These are phyloP conservation scores for Termitomyces sp. DNA, from an alignment of 768 basidiomycete genomes.

Conservation along the genomic window DNA sequence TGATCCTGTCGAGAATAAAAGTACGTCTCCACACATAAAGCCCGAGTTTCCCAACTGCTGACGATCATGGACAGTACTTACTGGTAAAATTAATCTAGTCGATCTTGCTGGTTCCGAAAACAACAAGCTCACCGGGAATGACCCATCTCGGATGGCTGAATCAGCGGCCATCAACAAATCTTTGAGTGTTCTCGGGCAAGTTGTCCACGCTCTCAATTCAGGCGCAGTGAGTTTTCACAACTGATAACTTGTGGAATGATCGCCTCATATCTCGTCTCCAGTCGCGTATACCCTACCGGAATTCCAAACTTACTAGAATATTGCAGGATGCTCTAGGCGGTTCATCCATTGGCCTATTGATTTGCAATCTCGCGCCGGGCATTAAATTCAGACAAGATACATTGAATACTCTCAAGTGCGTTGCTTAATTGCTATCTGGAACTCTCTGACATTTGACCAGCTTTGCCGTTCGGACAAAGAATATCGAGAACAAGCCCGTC, in stretches of 20 bases:
- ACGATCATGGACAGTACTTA: slow-evolving; percentile 38
- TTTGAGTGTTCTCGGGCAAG: slow-evolving; percentile 80
- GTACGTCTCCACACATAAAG: slow-evolving; percentile 26
- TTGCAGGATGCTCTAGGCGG: slow-evolving; percentile 90
- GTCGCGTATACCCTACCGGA: slow-evolving; percentile 83
- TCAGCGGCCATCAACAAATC: slow-evolving; percentile 89
- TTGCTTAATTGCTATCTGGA: background rate
- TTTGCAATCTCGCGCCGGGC: slow-evolving; percentile 85
- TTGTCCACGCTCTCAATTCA: slow-evolving; percentile 78
- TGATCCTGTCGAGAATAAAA: slow-evolving; percentile 46
- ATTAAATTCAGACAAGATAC: slow-evolving; percentile 81
- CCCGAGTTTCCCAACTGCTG: slow-evolving; percentile 1
- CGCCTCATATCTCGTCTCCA: slow-evolving; percentile 18
- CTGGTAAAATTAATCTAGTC: slow-evolving; percentile 79
- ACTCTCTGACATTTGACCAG: slow-evolving; percentile 21
- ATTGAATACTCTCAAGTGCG: slow-evolving; percentile 85
- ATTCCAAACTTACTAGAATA: slow-evolving; percentile 84
- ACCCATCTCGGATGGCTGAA: slow-evolving; percentile 82
- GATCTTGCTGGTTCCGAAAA: slow-evolving; percentile 92
- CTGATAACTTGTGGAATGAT: background rate
- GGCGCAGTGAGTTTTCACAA: slow-evolving; percentile 44
- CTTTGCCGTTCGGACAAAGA: slow-evolving; percentile 81
- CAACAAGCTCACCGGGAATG: slow-evolving; percentile 87
- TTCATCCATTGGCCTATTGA: slow-evolving; percentile 68
- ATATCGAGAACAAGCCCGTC: slow-evolving; percentile 77